Evolutionary conservation across 1,284 basidiomycete species (phyloP).

Genomic region (Tilletia caries): DNA sequence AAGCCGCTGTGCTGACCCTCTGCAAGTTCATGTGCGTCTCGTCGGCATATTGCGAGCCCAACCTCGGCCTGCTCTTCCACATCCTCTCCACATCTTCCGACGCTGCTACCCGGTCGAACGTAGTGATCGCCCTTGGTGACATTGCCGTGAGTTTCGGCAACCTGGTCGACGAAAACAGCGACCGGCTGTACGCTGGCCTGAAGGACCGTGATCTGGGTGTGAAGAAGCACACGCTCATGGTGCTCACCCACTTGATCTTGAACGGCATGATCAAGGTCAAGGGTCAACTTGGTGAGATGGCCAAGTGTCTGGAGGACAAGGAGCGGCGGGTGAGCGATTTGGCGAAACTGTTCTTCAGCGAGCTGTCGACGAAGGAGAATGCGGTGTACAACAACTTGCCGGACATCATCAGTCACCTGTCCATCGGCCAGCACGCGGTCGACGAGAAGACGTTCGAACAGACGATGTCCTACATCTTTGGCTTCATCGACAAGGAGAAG

Average conservation of each 20-base stretch:
- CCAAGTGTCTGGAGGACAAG: conserved; percentile 93
- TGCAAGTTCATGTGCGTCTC: conserved; percentile 97
- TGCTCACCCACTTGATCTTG: conserved; percentile 90
- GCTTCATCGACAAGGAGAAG: conserved; percentile 82
- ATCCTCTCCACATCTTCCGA: conserved; percentile 87
- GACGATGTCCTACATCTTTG: conserved; percentile 93
- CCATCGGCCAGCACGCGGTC: conserved; percentile 86
- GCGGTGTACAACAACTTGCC: conserved; percentile 98
- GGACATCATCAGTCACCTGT: conserved; percentile 65
- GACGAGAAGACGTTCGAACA: conserved; percentile 87
- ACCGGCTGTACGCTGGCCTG: conserved; percentile 88
- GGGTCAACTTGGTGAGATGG: conserved; percentile 98
- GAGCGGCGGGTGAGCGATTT: conserved; percentile 84
- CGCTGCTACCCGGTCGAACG: conserved; percentile 84
- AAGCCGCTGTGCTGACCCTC: conserved; percentile 81
- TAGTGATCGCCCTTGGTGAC: conserved; percentile 94
- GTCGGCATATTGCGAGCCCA: conserved; percentile 84
- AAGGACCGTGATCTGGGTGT: conserved; percentile 81
- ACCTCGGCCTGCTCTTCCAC: conserved; percentile 85
- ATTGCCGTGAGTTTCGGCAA: conserved; percentile 94
- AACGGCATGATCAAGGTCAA: conserved; percentile 99
- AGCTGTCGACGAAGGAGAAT: conserved; percentile 92
- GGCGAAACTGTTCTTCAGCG: conserved; percentile 94
- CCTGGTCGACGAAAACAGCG: conserved; percentile 94
- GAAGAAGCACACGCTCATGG: conserved; percentile 99